Evolutionary conservation across 2,329 filamentous ascomycete genomes (phyloP).

Genomic region (Pseudogymnoascus sp.): DNA sequence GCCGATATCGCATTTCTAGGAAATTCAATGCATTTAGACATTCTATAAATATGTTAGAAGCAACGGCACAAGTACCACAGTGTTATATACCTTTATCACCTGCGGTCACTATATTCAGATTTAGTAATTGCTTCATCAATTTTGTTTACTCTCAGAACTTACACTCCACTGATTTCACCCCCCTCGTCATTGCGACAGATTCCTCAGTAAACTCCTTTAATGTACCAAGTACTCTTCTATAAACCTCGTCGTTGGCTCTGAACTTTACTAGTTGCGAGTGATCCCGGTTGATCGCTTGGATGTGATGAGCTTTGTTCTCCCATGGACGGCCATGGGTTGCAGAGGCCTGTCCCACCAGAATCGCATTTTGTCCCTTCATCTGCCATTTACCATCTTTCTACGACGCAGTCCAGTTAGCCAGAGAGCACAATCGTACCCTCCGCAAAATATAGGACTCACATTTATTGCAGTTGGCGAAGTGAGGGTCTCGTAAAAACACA

Average conservation of each 20-base stretch:
- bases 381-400: not conserved
- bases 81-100: not conserved
- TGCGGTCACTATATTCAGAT: not conserved
- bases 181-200: not conserved
- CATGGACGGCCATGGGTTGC: slow-evolving; percentile 1
- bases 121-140: not conserved
- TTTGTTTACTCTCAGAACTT: not conserved
- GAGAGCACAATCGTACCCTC: not conserved
- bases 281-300: not conserved
- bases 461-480: slow-evolving; percentile 21
- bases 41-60: slow-evolving; percentile 6
- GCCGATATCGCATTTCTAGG: slow-evolving; percentile 24
- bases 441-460: not conserved
- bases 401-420: not conserved
- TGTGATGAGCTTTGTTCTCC: not conserved
- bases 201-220: not conserved
- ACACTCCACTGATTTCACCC: not conserved
- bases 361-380: not conserved
- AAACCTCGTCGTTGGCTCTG: not conserved
- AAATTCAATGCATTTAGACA: slow-evolving; percentile 31
- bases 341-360: not conserved
- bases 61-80: too few species aligned
- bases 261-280: slow-evolving; percentile 11
- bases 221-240: not conserved
- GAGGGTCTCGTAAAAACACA: slow-evolving; percentile 25